These are phyloP conservation scores for Yarrowia galli DNA, from an alignment of 1,139 yeast genomes.

Conservation along the genomic window DNA sequence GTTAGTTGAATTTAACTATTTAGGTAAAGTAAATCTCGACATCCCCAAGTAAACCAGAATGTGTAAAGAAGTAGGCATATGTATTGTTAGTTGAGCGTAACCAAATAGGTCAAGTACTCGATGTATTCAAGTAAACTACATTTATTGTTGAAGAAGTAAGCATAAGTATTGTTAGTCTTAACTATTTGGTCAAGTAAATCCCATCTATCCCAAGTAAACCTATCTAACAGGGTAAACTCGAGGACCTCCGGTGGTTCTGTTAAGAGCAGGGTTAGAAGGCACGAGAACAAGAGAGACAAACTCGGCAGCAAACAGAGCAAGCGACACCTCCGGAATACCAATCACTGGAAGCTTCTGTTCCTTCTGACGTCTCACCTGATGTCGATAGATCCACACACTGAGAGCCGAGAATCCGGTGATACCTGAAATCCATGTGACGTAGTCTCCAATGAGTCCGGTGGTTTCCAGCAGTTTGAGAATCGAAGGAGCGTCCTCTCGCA, in stretches of 20 bases:
- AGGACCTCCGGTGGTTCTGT: background rate
- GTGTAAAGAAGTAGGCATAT: no score
- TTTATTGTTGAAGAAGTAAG: no score
- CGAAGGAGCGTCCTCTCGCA: background rate
- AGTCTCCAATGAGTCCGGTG: conserved; percentile 1
- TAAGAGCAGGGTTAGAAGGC: background rate
- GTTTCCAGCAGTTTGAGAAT: background rate
- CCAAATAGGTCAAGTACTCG: no score
- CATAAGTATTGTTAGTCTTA: no score
- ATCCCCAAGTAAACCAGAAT: background rate
- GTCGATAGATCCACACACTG: background rate
- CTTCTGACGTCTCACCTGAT: background rate
- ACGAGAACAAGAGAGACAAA: background rate
- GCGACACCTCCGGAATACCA: background rate
- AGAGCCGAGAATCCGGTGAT: background rate
- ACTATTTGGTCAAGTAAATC: background rate
- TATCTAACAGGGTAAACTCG: background rate
- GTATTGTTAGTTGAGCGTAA: no score
- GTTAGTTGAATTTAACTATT: no score
- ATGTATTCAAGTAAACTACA: no score
- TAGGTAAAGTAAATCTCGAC: background rate
- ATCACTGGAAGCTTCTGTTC: background rate
- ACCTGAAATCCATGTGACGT: background rate
- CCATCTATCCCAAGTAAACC: background rate
- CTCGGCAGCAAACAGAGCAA: background rate